A percentile compares a stretch with the other conserved stretches of the same genome.
phyloP scores from a whole-genome alignment of 169 alveolate genomes.

The Prorocentrum cordatum region DNA sequence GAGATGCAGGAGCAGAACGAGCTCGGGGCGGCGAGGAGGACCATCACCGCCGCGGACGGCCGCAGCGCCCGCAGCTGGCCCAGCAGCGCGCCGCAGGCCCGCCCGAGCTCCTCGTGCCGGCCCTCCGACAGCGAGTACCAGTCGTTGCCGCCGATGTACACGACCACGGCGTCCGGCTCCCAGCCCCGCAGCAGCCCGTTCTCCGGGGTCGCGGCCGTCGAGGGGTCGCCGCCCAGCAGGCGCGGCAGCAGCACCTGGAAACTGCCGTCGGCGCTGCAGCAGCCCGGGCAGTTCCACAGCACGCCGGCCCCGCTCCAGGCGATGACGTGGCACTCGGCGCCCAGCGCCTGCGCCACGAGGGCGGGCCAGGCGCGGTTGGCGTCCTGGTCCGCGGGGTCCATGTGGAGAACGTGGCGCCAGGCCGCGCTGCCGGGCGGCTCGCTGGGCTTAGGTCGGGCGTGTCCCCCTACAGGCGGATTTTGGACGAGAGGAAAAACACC shows the following conservation, averaged over 20 bases:
- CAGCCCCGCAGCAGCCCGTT: background rate
- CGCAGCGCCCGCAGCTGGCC: background rate
- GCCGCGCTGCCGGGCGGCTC: too few species aligned
- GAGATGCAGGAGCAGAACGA: conserved; percentile 1
- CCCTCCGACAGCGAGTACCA: conserved; percentile 35
- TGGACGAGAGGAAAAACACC: too few species aligned
- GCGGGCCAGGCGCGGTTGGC: conserved; percentile 57
- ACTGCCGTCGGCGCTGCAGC: conserved; percentile 24
- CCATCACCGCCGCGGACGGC: too few species aligned
- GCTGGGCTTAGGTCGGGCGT: too few species aligned
- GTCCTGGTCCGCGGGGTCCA: conserved; percentile 43
- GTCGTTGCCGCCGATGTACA: conserved; percentile 37
- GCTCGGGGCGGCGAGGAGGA: background rate
- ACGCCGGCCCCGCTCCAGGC: conserved; percentile 53
- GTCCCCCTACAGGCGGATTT: too few species aligned
- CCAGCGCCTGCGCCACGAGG: background rate
- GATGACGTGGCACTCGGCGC: conserved; percentile 29
- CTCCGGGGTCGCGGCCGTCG: too few species aligned
- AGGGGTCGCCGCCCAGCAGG: too few species aligned
- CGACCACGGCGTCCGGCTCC: conserved; percentile 20
- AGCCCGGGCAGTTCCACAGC: background rate
- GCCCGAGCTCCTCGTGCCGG: too few species aligned
- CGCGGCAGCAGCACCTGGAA: too few species aligned
- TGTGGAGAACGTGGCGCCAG: too few species aligned
- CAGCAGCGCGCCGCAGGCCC: background rate